These are phyloP conservation scores for Rhodomyrtus tomentosa DNA, from an alignment of 345 rosid species.

Conservation along the genomic window DNA sequence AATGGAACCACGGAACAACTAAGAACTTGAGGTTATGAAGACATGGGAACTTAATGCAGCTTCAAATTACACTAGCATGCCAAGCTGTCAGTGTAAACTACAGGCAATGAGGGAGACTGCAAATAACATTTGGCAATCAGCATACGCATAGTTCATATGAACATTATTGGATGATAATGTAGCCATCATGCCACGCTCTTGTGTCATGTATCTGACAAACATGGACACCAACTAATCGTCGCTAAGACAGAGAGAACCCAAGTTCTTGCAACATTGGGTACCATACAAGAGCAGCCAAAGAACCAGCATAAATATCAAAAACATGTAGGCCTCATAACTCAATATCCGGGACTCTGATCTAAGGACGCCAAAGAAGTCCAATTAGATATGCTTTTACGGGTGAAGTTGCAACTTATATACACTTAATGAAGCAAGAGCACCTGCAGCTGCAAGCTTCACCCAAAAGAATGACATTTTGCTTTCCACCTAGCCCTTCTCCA, in stretches of 20 bases:
- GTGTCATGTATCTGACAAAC: not conserved
- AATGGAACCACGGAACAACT: not conserved
- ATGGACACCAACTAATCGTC: not conserved
- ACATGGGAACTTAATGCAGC: not conserved
- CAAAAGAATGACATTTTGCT: not conserved
- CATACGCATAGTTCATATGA: not conserved
- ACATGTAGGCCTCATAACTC: not conserved
- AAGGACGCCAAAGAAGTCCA: not conserved
- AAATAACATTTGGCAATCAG: not conserved
- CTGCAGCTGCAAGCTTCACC: not conserved
- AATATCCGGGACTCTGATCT: not conserved
- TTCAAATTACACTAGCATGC: not conserved
- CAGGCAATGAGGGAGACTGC: not conserved
- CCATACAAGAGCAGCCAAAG: not conserved
- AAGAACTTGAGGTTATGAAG: not conserved
- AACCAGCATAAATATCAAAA: not conserved
- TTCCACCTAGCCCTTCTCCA: not conserved
- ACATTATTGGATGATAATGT: not conserved
- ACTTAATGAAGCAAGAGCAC: not conserved
- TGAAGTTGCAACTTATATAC: not conserved
- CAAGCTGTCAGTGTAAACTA: not conserved
- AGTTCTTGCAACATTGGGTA: not conserved
- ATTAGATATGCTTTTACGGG: not conserved
- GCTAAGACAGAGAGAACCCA: not conserved
- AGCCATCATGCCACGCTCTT: accelerated